A percentile compares a stretch with the other conserved stretches of the same genome.
phyloP scores from a whole-genome alignment of 225 moss, liverwort and hornwort species.

The Asterella californica region DNA sequence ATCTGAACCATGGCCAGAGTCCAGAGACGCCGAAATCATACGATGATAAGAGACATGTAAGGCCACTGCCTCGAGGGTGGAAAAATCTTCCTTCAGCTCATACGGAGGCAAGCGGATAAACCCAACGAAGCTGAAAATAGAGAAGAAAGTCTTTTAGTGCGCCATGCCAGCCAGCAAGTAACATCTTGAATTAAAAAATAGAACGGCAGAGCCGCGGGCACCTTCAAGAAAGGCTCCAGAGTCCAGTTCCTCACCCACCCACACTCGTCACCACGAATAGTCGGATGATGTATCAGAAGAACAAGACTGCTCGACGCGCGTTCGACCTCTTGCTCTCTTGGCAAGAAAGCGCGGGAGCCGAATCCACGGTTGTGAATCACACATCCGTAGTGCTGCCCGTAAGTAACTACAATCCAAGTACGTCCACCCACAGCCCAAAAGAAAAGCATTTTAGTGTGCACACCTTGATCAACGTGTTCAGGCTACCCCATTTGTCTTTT shows the following conservation, averaged over 20 bases:
- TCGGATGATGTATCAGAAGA: constrained; percentile 15
- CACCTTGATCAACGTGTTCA: too few species aligned
- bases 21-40: too few species aligned
- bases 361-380: constrained; percentile 14
- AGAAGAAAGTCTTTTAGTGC: not conserved
- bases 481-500: too few species aligned
- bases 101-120: not conserved
- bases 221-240: not conserved
- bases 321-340: not conserved
- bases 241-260: not conserved
- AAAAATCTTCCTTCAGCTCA: too few species aligned
- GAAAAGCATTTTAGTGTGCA: not conserved
- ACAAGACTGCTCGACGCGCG: not conserved
- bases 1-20: too few species aligned
- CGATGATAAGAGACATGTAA: too few species aligned
- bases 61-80: too few species aligned
- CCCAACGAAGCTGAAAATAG: not conserved
- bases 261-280: constrained; percentile 10
- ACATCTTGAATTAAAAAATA: not conserved
- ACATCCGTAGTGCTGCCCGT: constrained; percentile 11
- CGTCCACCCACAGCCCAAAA: not conserved
- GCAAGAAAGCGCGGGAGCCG: constrained; percentile 3
- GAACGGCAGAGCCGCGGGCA: not conserved
- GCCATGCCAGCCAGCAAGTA: not conserved
- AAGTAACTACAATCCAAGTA: constrained; percentile 11